A percentile compares a stretch with the other conserved stretches of the same genome.
These are phyloP conservation scores for Hemisphaericaspora lyxosophila DNA, from an alignment of 1,139 yeast species.

Conservation along the genomic window DNA sequence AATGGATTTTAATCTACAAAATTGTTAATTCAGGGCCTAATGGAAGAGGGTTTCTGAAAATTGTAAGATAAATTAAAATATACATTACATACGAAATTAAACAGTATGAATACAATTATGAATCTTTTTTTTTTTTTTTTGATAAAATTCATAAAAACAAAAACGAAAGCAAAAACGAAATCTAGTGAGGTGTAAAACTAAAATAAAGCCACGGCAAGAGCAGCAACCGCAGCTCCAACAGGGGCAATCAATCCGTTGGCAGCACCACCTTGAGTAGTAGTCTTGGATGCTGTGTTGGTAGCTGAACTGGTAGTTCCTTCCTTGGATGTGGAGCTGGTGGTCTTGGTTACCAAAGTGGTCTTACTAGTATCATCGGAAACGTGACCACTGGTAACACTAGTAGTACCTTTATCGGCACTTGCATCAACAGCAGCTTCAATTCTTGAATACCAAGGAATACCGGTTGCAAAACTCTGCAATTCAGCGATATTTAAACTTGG, in stretches of 20 bases:
- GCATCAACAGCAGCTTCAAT: constrained; percentile 13
- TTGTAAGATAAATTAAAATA: no score
- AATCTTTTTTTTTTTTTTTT: no score
- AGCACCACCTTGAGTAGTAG: constrained; percentile 12
- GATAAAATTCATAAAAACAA: no score
- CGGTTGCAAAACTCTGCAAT: constrained; percentile 37
- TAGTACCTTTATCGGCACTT: constrained; percentile 6
- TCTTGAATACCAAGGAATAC: constrained; percentile 45
- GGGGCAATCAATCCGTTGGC: constrained; percentile 25
- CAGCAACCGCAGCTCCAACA: constrained; percentile 37
- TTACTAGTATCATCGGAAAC: no score
- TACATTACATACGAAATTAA: no score
- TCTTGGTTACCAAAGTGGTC: neutral
- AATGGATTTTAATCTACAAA: constrained; percentile 1
- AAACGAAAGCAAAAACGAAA: neutral
- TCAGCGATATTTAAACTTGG: constrained; percentile 22
- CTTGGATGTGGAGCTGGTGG: neutral
- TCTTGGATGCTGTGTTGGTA: constrained; percentile 5
- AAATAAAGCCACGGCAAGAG: constrained; percentile 36
- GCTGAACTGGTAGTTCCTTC: constrained; percentile 4
- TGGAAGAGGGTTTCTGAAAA: no score
- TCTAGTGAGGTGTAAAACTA: constrained; percentile 14
- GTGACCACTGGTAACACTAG: constrained; percentile 10
- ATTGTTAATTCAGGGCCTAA: no score
- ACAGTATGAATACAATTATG: no score